Percentiles rank a stretch among this genome's conserved stretches.
phyloP scores from a whole-genome alignment of 805 yeast species.

The Starmerella floricola region DNA sequence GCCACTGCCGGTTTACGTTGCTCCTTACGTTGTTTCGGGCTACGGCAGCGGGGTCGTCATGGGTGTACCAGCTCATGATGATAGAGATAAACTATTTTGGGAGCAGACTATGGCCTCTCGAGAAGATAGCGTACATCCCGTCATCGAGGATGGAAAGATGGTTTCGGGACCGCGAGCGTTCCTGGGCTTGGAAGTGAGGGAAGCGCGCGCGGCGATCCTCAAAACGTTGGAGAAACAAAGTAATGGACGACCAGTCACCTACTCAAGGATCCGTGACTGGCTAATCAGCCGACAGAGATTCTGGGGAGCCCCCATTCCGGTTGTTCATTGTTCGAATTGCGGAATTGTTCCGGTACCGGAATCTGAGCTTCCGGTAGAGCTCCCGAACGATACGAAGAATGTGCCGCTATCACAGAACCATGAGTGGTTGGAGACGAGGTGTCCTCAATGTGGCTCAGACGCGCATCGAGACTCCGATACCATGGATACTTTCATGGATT shows the following conservation, averaged over 20 bases:
- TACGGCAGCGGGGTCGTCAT: constrained; percentile 93
- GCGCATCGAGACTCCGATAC: constrained; percentile 93
- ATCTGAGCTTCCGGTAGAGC: constrained; percentile 63
- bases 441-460: constrained; percentile 61
- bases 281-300: constrained; percentile 84
- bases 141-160: constrained; percentile 30
- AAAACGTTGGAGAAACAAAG: constrained; percentile 31
- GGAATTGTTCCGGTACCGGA: constrained; percentile 93
- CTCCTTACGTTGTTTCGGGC: constrained; percentile 74
- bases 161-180: constrained; percentile 39
- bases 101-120: constrained; percentile 30
- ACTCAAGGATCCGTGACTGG: constrained; percentile 80
- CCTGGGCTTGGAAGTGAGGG: constrained; percentile 37
- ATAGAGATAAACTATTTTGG: constrained; percentile 79
- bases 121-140: constrained; percentile 25
- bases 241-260: constrained; percentile 39
- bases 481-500: constrained; percentile 97
- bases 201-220: constrained; percentile 43
- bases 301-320: constrained; percentile 99
- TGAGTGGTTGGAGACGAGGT: constrained; percentile 57
- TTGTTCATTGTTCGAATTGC: constrained; percentile 72
- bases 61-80: constrained; percentile 96
- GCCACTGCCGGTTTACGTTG: constrained; percentile 64
- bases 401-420: constrained; percentile 59
- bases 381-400: constrained; percentile 45